A percentile compares a stretch with the other conserved stretches of the same genome.
phyloP scores from a whole-genome alignment of 495 filamentous ascomycete species.

The Cryomyces antarcticus region DNA sequence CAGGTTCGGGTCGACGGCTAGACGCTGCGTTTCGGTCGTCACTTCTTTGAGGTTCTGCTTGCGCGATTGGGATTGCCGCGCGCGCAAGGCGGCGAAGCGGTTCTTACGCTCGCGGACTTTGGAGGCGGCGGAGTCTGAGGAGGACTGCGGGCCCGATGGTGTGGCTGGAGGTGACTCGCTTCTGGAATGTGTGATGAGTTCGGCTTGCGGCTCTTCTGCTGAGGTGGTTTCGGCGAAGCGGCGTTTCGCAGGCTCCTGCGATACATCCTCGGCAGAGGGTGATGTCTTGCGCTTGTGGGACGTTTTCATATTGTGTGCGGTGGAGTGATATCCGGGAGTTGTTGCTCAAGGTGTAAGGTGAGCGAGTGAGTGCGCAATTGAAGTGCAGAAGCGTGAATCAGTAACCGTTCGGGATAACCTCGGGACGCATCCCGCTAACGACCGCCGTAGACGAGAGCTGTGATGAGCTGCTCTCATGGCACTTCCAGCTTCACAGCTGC shows the following conservation, averaged over 20 bases:
- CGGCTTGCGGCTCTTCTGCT: neutral
- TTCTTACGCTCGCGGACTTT: slow-evolving; percentile 2
- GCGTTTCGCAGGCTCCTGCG: neutral
- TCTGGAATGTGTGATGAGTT: neutral
- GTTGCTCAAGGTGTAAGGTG: no score
- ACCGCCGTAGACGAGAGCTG: no score
- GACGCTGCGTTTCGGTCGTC: slow-evolving; percentile 58
- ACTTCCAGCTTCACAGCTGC: no score
- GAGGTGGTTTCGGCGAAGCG: neutral
- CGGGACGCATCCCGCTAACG: no score
- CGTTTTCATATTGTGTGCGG: no score
- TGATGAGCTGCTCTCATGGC: no score
- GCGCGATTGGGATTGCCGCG: slow-evolving; percentile 32
- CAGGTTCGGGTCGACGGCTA: slow-evolving; percentile 52
- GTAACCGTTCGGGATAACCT: no score
- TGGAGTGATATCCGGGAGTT: no score
- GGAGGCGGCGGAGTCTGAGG: neutral
- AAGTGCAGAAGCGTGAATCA: no score
- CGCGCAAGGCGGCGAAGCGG: slow-evolving; percentile 70
- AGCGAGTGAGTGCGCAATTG: no score
- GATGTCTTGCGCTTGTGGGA: neutral
- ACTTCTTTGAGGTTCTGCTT: slow-evolving; percentile 57
- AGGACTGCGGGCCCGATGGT: neutral
- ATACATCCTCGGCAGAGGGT: neutral
- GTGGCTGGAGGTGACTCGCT: neutral